These are phyloP conservation scores for Thelonectria blattea DNA, from an alignment of 2,329 filamentous ascomycete species.

Conservation along the genomic window DNA sequence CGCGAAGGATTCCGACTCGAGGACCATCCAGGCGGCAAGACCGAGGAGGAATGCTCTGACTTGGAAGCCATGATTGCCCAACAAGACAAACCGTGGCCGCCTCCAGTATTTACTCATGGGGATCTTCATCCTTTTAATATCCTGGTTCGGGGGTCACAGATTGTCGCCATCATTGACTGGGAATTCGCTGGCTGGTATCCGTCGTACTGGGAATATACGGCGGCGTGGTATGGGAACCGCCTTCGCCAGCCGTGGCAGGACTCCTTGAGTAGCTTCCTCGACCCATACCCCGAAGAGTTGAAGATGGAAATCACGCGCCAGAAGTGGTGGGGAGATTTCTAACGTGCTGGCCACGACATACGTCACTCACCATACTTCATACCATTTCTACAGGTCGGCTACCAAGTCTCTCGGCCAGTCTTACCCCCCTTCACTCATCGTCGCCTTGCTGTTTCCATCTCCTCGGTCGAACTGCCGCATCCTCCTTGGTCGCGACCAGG, in stretches of 20 bases:
- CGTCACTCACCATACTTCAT: too few relatives aligned
- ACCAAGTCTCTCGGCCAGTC: too few relatives aligned
- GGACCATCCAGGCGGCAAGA: slow-evolving; percentile 21
- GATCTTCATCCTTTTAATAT: slow-evolving; percentile 54
- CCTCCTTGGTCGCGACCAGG: too few relatives aligned
- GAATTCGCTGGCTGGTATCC: slow-evolving; percentile 44
- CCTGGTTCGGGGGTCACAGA: slow-evolving; percentile 45
- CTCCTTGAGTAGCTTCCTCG: background rate
- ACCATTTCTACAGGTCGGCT: too few relatives aligned
- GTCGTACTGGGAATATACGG: slow-evolving; percentile 44
- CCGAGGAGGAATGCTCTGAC: slow-evolving; percentile 35
- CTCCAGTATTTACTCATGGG: slow-evolving; percentile 53
- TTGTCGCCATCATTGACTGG: slow-evolving; percentile 53
- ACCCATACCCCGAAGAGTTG: slow-evolving; percentile 10
- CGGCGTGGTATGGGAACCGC: slow-evolving; percentile 26
- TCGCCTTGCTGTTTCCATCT: too few relatives aligned
- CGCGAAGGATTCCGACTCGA: slow-evolving; percentile 36
- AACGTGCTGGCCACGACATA: background rate
- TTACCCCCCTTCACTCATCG: too few relatives aligned
- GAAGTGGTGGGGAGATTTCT: slow-evolving; percentile 14
- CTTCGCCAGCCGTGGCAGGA: slow-evolving; percentile 6
- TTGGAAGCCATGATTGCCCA: slow-evolving; percentile 42
- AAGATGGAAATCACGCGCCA: slow-evolving; percentile 14
- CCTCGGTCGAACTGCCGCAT: too few relatives aligned
- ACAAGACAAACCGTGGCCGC: slow-evolving; percentile 45